A percentile compares a stretch with the other conserved stretches of the same genome.
These are phyloP conservation scores for Parachaetomium inaequale DNA, from an alignment of 495 filamentous ascomycete genomes.

Conservation along the genomic window DNA sequence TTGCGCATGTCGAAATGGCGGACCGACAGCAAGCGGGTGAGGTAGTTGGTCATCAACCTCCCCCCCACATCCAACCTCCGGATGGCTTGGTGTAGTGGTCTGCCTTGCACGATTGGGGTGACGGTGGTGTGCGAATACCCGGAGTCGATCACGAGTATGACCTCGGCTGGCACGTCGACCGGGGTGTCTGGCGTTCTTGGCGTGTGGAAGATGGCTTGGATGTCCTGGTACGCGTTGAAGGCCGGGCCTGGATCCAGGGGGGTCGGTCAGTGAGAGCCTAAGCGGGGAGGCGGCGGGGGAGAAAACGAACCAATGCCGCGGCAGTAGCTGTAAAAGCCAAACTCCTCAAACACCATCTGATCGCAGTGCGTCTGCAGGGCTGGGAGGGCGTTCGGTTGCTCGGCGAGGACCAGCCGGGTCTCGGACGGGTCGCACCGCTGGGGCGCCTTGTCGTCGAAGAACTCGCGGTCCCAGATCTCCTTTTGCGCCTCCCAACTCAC, in stretches of 20 bases:
- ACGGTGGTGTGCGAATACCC: conserved; percentile 95
- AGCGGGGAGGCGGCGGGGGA: conserved; percentile 31
- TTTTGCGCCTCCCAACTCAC: conserved; percentile 97
- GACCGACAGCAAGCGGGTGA: conserved; percentile 84
- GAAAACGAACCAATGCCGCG: conserved; percentile 65
- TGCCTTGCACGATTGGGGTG: conserved; percentile 77
- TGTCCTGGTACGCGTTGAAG: conserved; percentile 82
- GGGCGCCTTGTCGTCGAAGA: conserved; percentile 70
- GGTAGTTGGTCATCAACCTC: conserved; percentile 89
- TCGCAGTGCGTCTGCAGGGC: conserved; percentile 83
- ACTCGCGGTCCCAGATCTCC: conserved; percentile 91
- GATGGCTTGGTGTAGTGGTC: conserved; percentile 73
- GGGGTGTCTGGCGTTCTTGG: conserved; percentile 41
- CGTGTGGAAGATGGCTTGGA: conserved; percentile 58
- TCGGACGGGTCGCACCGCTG: conserved; percentile 70
- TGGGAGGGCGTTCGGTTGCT: conserved; percentile 84
- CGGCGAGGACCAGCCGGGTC: conserved; percentile 77
- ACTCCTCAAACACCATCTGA: conserved; percentile 97
- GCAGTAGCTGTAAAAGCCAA: conserved; percentile 85
- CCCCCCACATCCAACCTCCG: conserved; percentile 89
- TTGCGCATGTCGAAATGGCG: conserved; percentile 93
- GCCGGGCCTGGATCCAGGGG: conserved; percentile 42
- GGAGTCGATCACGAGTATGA: conserved; percentile 81
- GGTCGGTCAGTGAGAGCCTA: conserved; percentile 9
- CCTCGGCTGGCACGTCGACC: conserved; percentile 63